phyloP scores from a whole-genome alignment of 179 eudicot species.

The Sideroxylon spinosum region DNA sequence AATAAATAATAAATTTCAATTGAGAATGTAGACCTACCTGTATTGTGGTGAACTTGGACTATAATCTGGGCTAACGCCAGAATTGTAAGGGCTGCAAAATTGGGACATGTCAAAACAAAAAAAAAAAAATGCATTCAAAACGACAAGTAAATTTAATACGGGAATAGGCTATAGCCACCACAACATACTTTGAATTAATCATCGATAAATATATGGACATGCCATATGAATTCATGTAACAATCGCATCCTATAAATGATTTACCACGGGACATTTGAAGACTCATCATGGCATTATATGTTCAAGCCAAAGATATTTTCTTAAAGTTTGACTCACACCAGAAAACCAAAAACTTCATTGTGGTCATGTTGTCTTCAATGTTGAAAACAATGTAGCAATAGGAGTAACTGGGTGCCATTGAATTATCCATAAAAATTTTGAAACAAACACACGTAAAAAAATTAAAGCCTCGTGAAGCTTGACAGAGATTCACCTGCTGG shows the following conservation, averaged over 20 bases:
- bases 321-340: not conserved
- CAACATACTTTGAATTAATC: not conserved
- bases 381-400: not conserved
- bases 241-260: not conserved
- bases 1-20: not conserved
- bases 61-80: conserved; percentile 76
- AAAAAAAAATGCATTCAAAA: not conserved
- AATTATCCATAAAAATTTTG: not conserved
- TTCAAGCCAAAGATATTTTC: not conserved
- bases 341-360: not conserved
- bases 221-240: not conserved
- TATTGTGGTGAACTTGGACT: conserved; percentile 97
- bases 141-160: not conserved
- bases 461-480: not conserved
- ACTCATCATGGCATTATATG: not conserved
- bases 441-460: not conserved
- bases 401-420: too few relatives aligned
- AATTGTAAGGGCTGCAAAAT: conserved; percentile 66
- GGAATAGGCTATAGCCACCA: not conserved
- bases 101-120: not conserved
- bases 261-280: not conserved
- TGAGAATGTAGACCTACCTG: conserved; percentile 43
- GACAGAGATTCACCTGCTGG: conserved; percentile 67
- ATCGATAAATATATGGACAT: not conserved
- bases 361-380: not conserved